Conservation (phyloP, 164 flowering plant genomes). For the Hamamelis virginiana region DNA sequence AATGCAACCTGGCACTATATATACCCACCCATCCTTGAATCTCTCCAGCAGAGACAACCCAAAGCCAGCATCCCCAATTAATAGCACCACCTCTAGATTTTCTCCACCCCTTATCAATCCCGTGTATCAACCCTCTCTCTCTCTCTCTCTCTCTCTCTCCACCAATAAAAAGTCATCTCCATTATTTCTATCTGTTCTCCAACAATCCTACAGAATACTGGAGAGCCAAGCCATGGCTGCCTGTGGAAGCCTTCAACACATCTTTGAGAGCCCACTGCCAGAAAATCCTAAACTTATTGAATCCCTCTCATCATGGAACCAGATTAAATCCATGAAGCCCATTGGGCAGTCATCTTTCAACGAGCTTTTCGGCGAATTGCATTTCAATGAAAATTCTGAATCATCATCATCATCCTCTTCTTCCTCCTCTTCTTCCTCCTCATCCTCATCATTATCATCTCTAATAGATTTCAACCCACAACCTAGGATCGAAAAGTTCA, state of each 20-base stretch:
- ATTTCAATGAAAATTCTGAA: slow-evolving; percentile 46
- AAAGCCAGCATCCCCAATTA: slow-evolving; percentile 1
- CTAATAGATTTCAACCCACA: slow-evolving; percentile 5
- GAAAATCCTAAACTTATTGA: slow-evolving; percentile 53
- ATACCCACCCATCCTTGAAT: not conserved
- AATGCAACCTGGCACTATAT: not conserved
- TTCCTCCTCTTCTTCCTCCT: slow-evolving; percentile 3
- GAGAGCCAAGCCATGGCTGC: slow-evolving; percentile 49
- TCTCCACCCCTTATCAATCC: slow-evolving; percentile 10
- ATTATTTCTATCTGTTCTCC: not conserved
- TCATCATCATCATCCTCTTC: slow-evolving; percentile 12
- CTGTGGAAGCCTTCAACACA: slow-evolving; percentile 63
- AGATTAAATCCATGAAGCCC: slow-evolving; percentile 38
- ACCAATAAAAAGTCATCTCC: not conserved
- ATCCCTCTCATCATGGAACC: slow-evolving; percentile 57
- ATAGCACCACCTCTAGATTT: slow-evolving; percentile 14
- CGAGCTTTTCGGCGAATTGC: slow-evolving; percentile 83
- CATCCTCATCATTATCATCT: slow-evolving; percentile 9
- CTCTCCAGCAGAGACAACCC: too few relatives aligned
- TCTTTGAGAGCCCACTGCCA: slow-evolving; percentile 59
- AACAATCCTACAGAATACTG: not conserved
- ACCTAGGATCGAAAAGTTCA: not conserved
- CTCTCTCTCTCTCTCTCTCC: not conserved
- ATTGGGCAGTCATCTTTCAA: slow-evolving; percentile 37
- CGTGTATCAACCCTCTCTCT: not conserved